A percentile compares a stretch with the other conserved stretches of the same genome.
phyloP scores from a whole-genome alignment of 2,329 filamentous ascomycete genomes.

The Aureobasidium namibiae region DNA sequence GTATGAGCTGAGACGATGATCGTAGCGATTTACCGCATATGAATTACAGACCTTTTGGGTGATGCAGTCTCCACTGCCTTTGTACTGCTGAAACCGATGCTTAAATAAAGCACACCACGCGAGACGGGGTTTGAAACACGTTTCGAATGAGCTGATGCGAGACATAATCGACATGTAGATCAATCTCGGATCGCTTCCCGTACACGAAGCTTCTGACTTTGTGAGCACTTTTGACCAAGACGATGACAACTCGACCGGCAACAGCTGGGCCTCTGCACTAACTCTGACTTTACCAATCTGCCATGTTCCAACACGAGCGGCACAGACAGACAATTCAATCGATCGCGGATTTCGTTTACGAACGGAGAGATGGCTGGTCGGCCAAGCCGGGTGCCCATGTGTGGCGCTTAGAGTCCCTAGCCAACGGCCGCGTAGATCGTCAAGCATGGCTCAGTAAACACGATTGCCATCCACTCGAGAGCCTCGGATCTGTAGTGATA shows the following conservation, averaged over 20 bases:
- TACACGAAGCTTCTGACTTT: background rate
- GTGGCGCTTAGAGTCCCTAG: background rate
- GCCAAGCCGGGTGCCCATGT: background rate
- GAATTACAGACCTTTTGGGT: background rate
- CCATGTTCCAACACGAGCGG: no score
- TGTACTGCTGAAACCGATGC: constrained; percentile 7
- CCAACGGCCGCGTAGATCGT: background rate
- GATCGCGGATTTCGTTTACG: background rate
- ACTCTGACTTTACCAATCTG: background rate
- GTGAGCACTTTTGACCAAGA: background rate
- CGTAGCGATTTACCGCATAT: background rate
- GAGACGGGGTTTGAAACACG: constrained; percentile 1
- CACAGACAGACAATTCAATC: background rate
- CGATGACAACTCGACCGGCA: background rate
- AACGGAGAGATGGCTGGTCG: background rate
- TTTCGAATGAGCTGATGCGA: constrained; percentile 2
- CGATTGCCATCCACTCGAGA: background rate
- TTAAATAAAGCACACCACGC: background rate
- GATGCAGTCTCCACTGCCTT: background rate
- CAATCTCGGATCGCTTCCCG: background rate
- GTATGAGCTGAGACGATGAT: background rate
- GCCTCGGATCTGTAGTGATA: constrained; percentile 5
- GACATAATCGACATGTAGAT: constrained; percentile 6
- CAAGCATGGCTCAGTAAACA: constrained; percentile 5
- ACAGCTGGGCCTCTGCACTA: background rate